Evolutionary conservation across 139 green algal genomes (phyloP).

Genomic region (Tetraselmis striata): DNA sequence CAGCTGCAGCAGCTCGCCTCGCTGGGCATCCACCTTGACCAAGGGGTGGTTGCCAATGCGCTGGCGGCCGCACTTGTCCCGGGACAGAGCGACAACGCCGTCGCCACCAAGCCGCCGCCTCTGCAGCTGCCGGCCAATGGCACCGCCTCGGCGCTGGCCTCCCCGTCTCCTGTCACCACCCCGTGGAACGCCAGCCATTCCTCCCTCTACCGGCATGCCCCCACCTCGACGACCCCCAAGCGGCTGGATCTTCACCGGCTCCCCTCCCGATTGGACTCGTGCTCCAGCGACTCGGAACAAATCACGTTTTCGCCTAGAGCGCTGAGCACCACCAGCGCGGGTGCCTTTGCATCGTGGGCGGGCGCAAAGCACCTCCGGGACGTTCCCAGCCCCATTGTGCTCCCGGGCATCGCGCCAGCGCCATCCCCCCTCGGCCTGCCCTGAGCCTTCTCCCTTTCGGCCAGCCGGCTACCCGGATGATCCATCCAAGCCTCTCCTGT

Average conservation of each 20-base stretch:
- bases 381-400: background rate
- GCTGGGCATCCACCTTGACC: background rate
- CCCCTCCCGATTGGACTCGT: background rate
- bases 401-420: background rate
- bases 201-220: background rate
- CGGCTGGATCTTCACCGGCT: background rate
- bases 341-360: background rate
- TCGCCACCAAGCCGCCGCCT: background rate
- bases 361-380: background rate
- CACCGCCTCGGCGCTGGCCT: background rate
- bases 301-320: background rate
- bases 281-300: background rate
- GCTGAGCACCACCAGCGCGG: background rate
- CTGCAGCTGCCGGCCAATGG: background rate
- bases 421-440: background rate
- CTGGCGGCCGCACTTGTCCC: background rate
- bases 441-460: too few relatives aligned
- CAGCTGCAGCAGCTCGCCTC: background rate
- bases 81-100: background rate
- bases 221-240: background rate
- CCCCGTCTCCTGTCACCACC: background rate
- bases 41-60: background rate
- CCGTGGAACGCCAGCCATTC: background rate
- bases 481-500: too few relatives aligned
- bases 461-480: too few relatives aligned